Evolutionary conservation across 2,329 filamentous ascomycete genomes (phyloP).

Genomic region (Xylariaceae sp.): DNA sequence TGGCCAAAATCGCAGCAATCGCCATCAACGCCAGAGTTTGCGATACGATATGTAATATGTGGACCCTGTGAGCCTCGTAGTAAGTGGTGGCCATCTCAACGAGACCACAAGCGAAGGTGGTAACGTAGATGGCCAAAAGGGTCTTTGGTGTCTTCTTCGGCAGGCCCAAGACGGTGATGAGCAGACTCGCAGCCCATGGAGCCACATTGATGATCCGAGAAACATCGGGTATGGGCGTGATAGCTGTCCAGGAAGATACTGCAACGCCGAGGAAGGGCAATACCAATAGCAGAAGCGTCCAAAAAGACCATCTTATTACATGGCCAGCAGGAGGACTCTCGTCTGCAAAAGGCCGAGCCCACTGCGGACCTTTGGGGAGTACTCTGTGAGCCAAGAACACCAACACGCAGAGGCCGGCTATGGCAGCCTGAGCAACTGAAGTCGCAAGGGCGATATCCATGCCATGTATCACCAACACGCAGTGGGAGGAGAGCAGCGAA

Average conservation of each 20-base stretch:
- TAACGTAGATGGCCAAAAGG: slow-evolving; percentile 37
- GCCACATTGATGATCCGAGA: slow-evolving; percentile 32
- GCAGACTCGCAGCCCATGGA: slow-evolving; percentile 37
- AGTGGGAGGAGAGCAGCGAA: background rate
- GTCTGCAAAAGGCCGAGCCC: slow-evolving; percentile 41
- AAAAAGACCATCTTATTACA: slow-evolving; percentile 35
- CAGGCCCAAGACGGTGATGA: slow-evolving; percentile 36
- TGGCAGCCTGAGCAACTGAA: slow-evolving; percentile 29
- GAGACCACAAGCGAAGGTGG: slow-evolving; percentile 31
- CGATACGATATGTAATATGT: slow-evolving; percentile 31
- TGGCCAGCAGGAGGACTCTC: slow-evolving; percentile 28
- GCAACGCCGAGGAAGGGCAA: slow-evolving; percentile 34
- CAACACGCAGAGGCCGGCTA: slow-evolving; percentile 30
- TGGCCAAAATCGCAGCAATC: slow-evolving; percentile 54
- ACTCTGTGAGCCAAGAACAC: slow-evolving; percentile 25
- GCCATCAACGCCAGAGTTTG: slow-evolving; percentile 42
- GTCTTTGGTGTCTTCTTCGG: slow-evolving; percentile 41
- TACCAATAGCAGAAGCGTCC: slow-evolving; percentile 34
- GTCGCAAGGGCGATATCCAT: slow-evolving; percentile 19
- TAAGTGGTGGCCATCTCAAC: slow-evolving; percentile 24
- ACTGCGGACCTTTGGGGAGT: slow-evolving; percentile 33
- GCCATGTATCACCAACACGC: background rate
- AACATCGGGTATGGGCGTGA: slow-evolving; percentile 26
- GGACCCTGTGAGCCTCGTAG: slow-evolving; percentile 29
- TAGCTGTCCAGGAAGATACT: slow-evolving; percentile 29